Base-by-base conservation (phyloP, 495 filamentous ascomycete species). In the Evansstolkia leycettana region DNA sequence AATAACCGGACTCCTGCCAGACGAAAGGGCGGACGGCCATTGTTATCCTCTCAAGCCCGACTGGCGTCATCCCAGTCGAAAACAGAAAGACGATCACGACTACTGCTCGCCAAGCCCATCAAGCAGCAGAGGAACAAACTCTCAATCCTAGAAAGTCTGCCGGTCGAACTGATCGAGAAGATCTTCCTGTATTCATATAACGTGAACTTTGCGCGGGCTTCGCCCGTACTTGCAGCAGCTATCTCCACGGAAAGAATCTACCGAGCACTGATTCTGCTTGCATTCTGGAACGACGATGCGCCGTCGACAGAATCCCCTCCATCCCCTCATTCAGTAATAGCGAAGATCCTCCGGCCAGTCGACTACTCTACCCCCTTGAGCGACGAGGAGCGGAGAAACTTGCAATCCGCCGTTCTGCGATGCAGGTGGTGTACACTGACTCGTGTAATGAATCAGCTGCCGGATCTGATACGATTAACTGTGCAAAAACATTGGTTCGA, bases 151-250 rank as follows among this genome's bases (percentile, higher is more conserved):
- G 73, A 76, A 43, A 41, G 43, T 8, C 50, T 77, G 1, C 73
- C 71, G 1, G 58, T 60, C 1, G 73, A 77, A 40, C 36, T 77
- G 7, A 50, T 77, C 20, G 64, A 74, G 45, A 47, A 55, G 33
- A 69, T 76, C 23, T 75, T 73, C 31, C 51, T 73, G 11, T 50
- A 66, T 31, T 55, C 63, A 14, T 33, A 67, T 40, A 71, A 75
- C 37, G 27, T 65, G 14, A 61, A 33, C 17, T 46, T 77, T 4
- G 61, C 69, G 6, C 52, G 58, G 12, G 51, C 62, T 3, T 71
- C 68, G 3, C 54, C 53, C 0, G 37, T 42, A 0, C 40, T 73
- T 1, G 50, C 54, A 2, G 43, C 44, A 1, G 58, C 57, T 1
- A 39, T 73, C 15, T 64, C 64, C 0, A 54, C 55, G 17, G 62